Evolutionary conservation across 2,329 filamentous ascomycete species (phyloP), one percentile per base, ranked within the genome.

Genomic region (Biscogniauxia marginata): DNA sequence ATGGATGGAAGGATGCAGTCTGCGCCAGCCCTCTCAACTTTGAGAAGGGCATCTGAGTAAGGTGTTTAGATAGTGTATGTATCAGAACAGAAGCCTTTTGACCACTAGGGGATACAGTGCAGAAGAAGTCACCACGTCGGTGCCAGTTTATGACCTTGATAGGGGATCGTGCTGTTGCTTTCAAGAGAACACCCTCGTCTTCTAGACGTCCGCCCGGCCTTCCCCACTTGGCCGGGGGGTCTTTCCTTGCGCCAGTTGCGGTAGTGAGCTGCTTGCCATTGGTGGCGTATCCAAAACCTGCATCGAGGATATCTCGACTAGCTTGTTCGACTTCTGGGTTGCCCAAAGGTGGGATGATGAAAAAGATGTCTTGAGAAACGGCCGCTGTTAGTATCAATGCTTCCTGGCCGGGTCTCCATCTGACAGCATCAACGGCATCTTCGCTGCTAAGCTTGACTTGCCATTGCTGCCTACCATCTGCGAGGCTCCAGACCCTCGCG

Each of bases 61-160:
- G 83, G 75, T 99, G 95, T 74, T 96, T 96, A 55, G 90, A 95
- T 59, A 99, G 79, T 0, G 93, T 97, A 77, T 99, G 95, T 60
- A 99, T 96, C 53, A 91, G 88, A 52, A 99, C 91, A 4, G 95
- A 91, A 68, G 84, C 88, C 64, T 84, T 83, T 69, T 90, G 86
- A 25, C 89, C 89, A 11, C 84, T 82, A 1, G 95, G 92, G 50
- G 91, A 96, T 20, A 97, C 91, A 0, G 93, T 96, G 64, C 91
- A 88, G 69, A 99, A 88, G 77, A 97, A 97, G 72, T 98, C 93
- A 65, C 95, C 95, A 58, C 90, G 87, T 57, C 93, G 84, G 75
- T 99, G 96, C 92, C 93, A 99, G 71, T 86, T 89, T 66, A 99
- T 86, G 13, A 90, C 88, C 77, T 96, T 98, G 69, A 96, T 85